Evolutionary conservation across 352 stramenopile genomes (phyloP).

Genomic region (Plasmopara muralis): DNA sequence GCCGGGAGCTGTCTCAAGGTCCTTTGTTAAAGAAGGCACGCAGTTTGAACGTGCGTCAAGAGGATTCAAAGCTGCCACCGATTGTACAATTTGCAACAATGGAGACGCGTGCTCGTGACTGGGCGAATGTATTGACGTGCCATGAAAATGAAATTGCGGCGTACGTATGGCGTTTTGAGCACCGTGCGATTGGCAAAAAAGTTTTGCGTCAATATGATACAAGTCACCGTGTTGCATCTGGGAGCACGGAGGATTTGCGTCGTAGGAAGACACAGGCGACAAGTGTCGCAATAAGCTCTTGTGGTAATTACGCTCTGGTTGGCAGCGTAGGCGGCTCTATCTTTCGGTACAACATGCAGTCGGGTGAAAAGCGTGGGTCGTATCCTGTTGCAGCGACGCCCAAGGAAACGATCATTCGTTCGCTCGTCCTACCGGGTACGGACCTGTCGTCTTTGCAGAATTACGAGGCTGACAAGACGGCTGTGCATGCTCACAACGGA

Average conservation of each 20-base stretch:
- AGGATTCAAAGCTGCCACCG: constrained; percentile 88
- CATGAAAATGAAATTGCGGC: constrained; percentile 90
- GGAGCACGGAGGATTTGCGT: constrained; percentile 53
- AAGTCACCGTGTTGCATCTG: constrained; percentile 47
- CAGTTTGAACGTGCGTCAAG: constrained; percentile 73
- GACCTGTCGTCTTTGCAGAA: constrained; percentile 21
- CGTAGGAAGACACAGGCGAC: constrained; percentile 63
- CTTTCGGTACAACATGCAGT: constrained; percentile 96
- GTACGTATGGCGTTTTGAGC: constrained; percentile 93
- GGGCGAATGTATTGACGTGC: constrained; percentile 93
- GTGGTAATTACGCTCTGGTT: constrained; percentile 94
- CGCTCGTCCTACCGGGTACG: constrained; percentile 54
- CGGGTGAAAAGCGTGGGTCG: constrained; percentile 83
- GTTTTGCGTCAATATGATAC: constrained; percentile 87
- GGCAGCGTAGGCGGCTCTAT: constrained; percentile 87
- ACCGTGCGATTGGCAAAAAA: constrained; percentile 90
- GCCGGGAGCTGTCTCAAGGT: constrained; percentile 85
- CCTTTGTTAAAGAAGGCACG: constrained; percentile 89
- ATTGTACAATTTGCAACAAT: constrained; percentile 88
- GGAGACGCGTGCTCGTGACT: constrained; percentile 86
- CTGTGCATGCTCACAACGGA: constrained; percentile 51
- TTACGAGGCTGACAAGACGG: constrained; percentile 29
- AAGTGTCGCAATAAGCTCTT: constrained; percentile 76
- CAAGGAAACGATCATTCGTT: constrained; percentile 54
- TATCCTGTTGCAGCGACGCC: constrained; percentile 83